A percentile compares a stretch with the other conserved stretches of the same genome.
phyloP scores from a whole-genome alignment of 768 basidiomycete genomes.

The Boletus tomentosulus region DNA sequence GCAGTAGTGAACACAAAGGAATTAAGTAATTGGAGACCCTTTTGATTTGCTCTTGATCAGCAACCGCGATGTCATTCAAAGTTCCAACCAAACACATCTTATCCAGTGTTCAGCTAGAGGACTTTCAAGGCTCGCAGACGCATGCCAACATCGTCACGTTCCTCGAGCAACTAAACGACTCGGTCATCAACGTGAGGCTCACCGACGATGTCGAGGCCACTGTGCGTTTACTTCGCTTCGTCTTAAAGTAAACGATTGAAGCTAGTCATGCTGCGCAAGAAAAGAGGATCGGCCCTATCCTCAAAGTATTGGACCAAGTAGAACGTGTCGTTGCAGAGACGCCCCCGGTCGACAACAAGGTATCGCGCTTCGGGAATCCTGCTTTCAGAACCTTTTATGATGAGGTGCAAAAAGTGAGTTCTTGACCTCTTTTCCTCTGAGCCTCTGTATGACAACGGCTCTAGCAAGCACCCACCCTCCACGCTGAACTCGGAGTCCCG shows the following conservation, averaged over 20 bases:
- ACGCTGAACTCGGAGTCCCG: slow-evolving; percentile 58
- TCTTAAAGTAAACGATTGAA: background rate
- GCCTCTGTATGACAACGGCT: background rate
- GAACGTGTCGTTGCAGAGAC: slow-evolving; percentile 62
- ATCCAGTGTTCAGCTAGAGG: slow-evolving; percentile 67
- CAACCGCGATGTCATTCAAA: slow-evolving; percentile 37
- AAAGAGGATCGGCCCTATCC: slow-evolving; percentile 61
- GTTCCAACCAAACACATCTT: slow-evolving; percentile 71
- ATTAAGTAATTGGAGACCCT: too few species aligned
- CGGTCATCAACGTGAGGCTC: slow-evolving; percentile 73
- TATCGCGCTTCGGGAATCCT: slow-evolving; percentile 95
- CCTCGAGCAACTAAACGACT: slow-evolving; percentile 69
- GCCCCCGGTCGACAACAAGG: slow-evolving; percentile 85
- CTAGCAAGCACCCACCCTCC: slow-evolving; percentile 55
- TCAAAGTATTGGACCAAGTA: slow-evolving; percentile 62
- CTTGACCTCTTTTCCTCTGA: background rate
- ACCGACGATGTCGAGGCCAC: slow-evolving; percentile 57
- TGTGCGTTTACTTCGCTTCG: slow-evolving; percentile 41
- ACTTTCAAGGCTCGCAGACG: slow-evolving; percentile 75
- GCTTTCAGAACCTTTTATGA: slow-evolving; percentile 94
- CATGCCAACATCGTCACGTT: slow-evolving; percentile 65
- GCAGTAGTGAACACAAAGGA: too few species aligned
- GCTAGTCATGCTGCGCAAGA: slow-evolving; percentile 7
- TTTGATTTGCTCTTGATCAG: slow-evolving; percentile 1
- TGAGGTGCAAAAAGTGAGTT: slow-evolving; percentile 59